These are phyloP conservation scores for Aspergillus sclerotioniger DNA, from an alignment of 495 filamentous ascomycete genomes.

Conservation along the genomic window DNA sequence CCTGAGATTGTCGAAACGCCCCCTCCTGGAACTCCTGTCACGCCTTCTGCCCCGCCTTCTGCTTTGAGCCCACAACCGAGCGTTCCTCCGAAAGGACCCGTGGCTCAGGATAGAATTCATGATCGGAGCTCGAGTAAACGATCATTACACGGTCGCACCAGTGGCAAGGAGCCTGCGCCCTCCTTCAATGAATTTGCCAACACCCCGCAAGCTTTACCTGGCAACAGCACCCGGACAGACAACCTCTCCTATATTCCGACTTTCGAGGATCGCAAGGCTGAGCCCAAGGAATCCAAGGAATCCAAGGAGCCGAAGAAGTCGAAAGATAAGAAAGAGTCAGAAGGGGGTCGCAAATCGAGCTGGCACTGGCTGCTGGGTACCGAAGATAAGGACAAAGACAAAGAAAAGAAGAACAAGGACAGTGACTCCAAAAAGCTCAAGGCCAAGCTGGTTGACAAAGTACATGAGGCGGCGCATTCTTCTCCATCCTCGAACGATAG, in stretches of 20 bases:
- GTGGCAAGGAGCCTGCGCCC: conserved; percentile 28
- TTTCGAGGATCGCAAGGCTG: conserved; percentile 61
- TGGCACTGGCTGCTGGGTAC: conserved; percentile 76
- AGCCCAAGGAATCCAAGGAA: conserved; percentile 61
- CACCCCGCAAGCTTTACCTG: conserved; percentile 57
- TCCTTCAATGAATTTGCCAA: conserved; percentile 39
- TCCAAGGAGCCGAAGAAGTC: conserved; percentile 63
- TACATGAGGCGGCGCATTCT: conserved; percentile 69
- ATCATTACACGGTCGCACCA: conserved; percentile 22
- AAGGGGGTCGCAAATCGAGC: conserved; percentile 70
- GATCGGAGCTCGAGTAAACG: conserved; percentile 29
- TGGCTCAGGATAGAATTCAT: conserved; percentile 22
- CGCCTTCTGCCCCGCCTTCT: conserved; percentile 25
- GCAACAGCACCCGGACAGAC: conserved; percentile 70
- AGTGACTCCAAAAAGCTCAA: conserved; percentile 60
- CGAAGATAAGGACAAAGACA: conserved; percentile 71
- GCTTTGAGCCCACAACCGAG: conserved; percentile 29
- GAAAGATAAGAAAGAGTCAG: conserved; percentile 61
- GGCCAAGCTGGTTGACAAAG: conserved; percentile 57
- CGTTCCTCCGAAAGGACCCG: conserved; percentile 27
- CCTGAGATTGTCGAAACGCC: conserved; percentile 73
- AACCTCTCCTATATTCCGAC: conserved; percentile 83
- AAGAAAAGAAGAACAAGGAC: conserved; percentile 57
- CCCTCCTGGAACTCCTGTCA: conserved; percentile 33
- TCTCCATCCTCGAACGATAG: conserved; percentile 77